Conservation (phyloP, 208 protist genomes). For the Willaertia magna region DNA sequence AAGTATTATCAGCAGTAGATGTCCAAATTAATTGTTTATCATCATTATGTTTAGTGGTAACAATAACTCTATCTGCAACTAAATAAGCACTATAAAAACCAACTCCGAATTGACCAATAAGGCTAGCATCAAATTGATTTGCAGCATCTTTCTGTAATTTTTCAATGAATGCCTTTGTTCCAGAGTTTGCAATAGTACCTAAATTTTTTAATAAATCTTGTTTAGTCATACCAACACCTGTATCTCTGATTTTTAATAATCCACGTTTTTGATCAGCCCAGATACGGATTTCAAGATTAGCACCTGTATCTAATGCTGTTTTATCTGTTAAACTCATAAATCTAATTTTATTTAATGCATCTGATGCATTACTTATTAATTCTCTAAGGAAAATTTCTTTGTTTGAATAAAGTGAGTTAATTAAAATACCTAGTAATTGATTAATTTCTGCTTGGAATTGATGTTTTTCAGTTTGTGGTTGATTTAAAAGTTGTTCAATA, state of each 20-base stretch:
- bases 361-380: slow-evolving; percentile 98
- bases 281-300: slow-evolving; percentile 79
- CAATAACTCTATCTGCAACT: slow-evolving; percentile 92
- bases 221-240: slow-evolving; percentile 98
- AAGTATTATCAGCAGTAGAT: slow-evolving; percentile 81
- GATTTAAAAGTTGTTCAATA: neutral
- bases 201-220: slow-evolving; percentile 95
- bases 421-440: slow-evolving; percentile 94
- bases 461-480: neutral
- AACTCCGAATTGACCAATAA: slow-evolving; percentile 99
- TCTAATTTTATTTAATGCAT: slow-evolving; percentile 98
- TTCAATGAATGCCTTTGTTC: slow-evolving; percentile 90
- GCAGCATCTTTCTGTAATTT: slow-evolving; percentile 15
- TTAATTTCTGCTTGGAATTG: slow-evolving; percentile 87
- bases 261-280: slow-evolving; percentile 61
- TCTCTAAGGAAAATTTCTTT: slow-evolving; percentile 98
- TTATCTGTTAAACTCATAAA: slow-evolving; percentile 86
- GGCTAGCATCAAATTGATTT: slow-evolving; percentile 53
- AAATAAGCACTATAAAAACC: slow-evolving; percentile 99
- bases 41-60: slow-evolving; percentile 81
- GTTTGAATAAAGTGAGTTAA: slow-evolving; percentile 99
- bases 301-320: slow-evolving; percentile 54
- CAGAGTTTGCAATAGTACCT: slow-evolving; percentile 96
- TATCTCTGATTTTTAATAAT: slow-evolving; percentile 90
- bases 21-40: slow-evolving; percentile 94